phyloP scores from a whole-genome alignment of 805 yeast species.

The Teunomyces cretensis region DNA sequence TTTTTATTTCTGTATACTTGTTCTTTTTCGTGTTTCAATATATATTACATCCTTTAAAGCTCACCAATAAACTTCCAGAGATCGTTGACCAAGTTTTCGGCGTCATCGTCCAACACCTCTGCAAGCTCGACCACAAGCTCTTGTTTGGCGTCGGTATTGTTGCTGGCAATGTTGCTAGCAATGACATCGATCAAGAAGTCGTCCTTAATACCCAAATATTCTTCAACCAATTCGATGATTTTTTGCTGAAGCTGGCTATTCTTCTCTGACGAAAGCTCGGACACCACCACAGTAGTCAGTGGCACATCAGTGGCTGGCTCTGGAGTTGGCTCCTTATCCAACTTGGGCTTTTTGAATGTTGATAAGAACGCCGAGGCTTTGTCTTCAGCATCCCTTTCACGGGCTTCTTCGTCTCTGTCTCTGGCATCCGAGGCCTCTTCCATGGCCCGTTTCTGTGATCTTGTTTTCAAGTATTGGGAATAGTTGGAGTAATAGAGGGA shows the following conservation, averaged over 20 bases:
- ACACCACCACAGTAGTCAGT: constrained; percentile 5
- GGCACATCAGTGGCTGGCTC: background rate
- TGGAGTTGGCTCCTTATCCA: constrained; percentile 1
- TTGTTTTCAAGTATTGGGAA: constrained; percentile 40
- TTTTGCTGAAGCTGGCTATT: constrained; percentile 29
- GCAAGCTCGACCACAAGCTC: constrained; percentile 44
- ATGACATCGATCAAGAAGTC: constrained; percentile 49
- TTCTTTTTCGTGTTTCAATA: constrained; percentile 1
- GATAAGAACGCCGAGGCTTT: constrained; percentile 14
- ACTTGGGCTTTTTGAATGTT: constrained; percentile 9
- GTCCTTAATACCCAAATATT: constrained; percentile 54
- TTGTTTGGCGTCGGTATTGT: constrained; percentile 29
- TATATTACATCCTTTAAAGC: background rate
- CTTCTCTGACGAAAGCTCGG: constrained; percentile 9
- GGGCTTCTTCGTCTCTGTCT: constrained; percentile 38
- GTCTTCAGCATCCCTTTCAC: constrained; percentile 17
- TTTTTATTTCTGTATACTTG: constrained; percentile 1
- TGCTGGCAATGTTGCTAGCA: constrained; percentile 31
- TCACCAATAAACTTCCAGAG: constrained; percentile 29
- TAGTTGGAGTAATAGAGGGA: constrained; percentile 42
- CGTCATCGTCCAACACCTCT: constrained; percentile 54
- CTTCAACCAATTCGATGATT: constrained; percentile 46
- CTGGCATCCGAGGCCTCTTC: constrained; percentile 46
- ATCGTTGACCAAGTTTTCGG: constrained; percentile 39
- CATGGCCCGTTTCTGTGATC: constrained; percentile 32